Evolutionary conservation across 2,329 filamentous ascomycete genomes (phyloP).

Genomic region (Diaporthe citrichinensis): DNA sequence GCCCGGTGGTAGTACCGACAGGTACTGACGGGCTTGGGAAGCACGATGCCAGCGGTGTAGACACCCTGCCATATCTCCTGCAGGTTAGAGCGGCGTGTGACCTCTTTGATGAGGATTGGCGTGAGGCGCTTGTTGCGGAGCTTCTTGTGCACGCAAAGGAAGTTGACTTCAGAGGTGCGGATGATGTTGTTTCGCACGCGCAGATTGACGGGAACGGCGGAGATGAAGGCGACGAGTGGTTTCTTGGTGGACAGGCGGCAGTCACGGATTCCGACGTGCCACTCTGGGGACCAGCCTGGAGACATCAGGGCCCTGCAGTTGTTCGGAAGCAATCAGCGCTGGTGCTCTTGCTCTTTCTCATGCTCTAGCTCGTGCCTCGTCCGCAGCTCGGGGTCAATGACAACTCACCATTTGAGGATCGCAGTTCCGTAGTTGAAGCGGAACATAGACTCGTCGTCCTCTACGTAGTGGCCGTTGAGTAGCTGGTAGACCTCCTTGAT

Average conservation of each 20-base stretch:
- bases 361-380: not conserved
- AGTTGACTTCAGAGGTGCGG: conserved; percentile 94
- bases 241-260: conserved; percentile 78
- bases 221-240: conserved; percentile 91
- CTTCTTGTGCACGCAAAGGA: conserved; percentile 98
- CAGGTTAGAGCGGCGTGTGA: conserved; percentile 91
- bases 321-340: conserved; percentile 15
- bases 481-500: conserved; percentile 93
- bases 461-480: conserved; percentile 94
- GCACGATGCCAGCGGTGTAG: conserved; percentile 91
- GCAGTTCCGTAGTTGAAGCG: conserved; percentile 94
- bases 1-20: conserved; percentile 96
- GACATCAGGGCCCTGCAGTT: conserved; percentile 86
- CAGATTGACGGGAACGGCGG: conserved; percentile 88
- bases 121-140: conserved; percentile 92
- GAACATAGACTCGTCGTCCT: conserved; percentile 97
- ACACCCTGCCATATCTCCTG: conserved; percentile 93
- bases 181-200: conserved; percentile 83
- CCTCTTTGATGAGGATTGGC: conserved; percentile 96
- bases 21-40: conserved; percentile 92
- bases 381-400: not conserved
- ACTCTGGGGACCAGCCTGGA: conserved; percentile 92
- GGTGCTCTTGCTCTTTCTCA: not conserved
- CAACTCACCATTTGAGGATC: conserved; percentile 86
- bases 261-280: conserved; percentile 95